phyloP scores from a whole-genome alignment of 2,329 filamentous ascomycete genomes.

The Fusarium multiceps region DNA sequence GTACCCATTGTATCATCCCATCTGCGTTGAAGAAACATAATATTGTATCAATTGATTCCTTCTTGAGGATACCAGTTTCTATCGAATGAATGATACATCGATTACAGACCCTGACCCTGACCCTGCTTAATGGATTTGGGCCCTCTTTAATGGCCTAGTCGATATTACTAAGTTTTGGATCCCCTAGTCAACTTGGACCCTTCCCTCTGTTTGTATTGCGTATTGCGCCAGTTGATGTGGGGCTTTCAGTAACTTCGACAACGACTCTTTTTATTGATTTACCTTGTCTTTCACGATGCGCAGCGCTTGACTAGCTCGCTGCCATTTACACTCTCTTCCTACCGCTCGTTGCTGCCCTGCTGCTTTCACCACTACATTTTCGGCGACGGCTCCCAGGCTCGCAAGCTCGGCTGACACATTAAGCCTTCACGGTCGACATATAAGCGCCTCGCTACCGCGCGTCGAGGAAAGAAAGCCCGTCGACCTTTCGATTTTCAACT shows the following conservation, averaged over 20 bases:
- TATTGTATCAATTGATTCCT: conserved; percentile 29
- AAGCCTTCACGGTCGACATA: conserved; percentile 10
- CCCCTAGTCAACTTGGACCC: not conserved
- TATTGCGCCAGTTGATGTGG: conserved; percentile 21
- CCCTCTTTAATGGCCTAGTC: conserved; percentile 3
- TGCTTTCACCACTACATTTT: conserved; percentile 14
- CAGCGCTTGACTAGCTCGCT: conserved; percentile 44
- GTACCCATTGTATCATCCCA: conserved; percentile 21
- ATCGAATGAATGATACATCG: not conserved
- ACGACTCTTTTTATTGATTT: conserved; percentile 1
- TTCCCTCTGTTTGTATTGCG: conserved; percentile 8
- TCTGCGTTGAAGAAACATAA: conserved; percentile 21
- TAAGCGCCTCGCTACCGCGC: conserved; percentile 30
- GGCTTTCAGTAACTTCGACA: conserved; percentile 12
- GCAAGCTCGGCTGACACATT: conserved; percentile 21
- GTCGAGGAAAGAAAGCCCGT: conserved; percentile 11
- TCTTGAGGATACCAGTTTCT: not conserved
- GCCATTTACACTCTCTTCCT: conserved; percentile 42
- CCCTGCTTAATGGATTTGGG: conserved; percentile 9
- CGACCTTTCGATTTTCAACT: conserved; percentile 43
- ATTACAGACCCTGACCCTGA: conserved; percentile 17
- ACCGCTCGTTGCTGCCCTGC: conserved; percentile 16
- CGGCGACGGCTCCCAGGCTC: conserved; percentile 28
- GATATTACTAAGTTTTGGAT: not conserved
- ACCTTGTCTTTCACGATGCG: conserved; percentile 41